Evolutionary conservation across 495 filamentous ascomycete species (phyloP).

Genomic region (Ascodesmis nigricans): DNA sequence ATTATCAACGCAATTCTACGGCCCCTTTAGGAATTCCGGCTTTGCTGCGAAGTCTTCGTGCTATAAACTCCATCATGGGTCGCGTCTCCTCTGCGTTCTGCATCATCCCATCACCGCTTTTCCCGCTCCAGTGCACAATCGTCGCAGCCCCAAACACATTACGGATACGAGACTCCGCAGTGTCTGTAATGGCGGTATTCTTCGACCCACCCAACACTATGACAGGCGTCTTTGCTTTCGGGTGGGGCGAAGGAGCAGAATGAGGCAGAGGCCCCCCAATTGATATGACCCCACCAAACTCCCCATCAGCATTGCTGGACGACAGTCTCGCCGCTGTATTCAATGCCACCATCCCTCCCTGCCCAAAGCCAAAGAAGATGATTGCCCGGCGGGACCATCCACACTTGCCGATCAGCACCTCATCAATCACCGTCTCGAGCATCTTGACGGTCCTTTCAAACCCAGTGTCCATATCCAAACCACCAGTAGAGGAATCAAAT

Average conservation of each 20-base stretch:
- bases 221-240: slow-evolving; percentile 49
- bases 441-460: slow-evolving; percentile 34
- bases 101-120: slow-evolving; percentile 64
- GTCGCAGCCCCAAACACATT: slow-evolving; percentile 49
- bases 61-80: slow-evolving; percentile 86
- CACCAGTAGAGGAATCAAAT: slow-evolving; percentile 38
- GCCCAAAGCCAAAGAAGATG: slow-evolving; percentile 63
- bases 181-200: slow-evolving; percentile 38
- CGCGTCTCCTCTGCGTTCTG: slow-evolving; percentile 63
- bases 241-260: slow-evolving; percentile 21
- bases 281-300: slow-evolving; percentile 42
- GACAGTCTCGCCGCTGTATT: slow-evolving; percentile 28
- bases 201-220: slow-evolving; percentile 46
- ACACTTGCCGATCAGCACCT: slow-evolving; percentile 40
- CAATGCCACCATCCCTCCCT: slow-evolving; percentile 64
- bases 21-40: slow-evolving; percentile 18
- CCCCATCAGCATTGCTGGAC: slow-evolving; percentile 16
- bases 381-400: slow-evolving; percentile 49
- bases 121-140: slow-evolving; percentile 46
- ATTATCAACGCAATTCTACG: slow-evolving; percentile 9
- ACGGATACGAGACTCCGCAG: slow-evolving; percentile 38
- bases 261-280: slow-evolving; percentile 52
- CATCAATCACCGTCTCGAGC: slow-evolving; percentile 34
- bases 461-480: slow-evolving; percentile 58
- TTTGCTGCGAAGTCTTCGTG: slow-evolving; percentile 41